Conservation (phyloP, 805 yeast species). For the Hemisphaericaspora nanyangensis region DNA sequence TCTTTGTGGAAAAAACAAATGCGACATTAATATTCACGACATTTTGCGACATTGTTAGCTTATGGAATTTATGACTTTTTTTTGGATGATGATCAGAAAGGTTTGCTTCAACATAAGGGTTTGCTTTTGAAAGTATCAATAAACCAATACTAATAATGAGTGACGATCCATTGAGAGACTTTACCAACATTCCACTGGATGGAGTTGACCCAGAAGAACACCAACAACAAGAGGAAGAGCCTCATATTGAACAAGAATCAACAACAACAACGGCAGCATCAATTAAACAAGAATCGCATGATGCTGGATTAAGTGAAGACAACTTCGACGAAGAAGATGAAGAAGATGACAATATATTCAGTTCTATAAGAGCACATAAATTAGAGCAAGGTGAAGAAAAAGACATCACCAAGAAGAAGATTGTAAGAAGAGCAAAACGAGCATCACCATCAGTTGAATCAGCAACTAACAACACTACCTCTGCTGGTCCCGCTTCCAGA, state of each 20-base stretch:
- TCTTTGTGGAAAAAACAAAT: neutral
- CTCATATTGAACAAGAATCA: slow-evolving; percentile 5
- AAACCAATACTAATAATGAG: slow-evolving; percentile 4
- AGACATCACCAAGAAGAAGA: slow-evolving; percentile 23
- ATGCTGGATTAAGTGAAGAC: neutral
- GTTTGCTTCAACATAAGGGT: no score
- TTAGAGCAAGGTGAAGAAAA: slow-evolving; percentile 8
- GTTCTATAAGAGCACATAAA: slow-evolving; percentile 21
- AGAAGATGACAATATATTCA: slow-evolving; percentile 22
- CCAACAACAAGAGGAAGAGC: slow-evolving; percentile 11
- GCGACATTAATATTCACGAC: no score
- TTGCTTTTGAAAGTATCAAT: no score
- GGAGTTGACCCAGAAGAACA: slow-evolving; percentile 8
- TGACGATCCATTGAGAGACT: slow-evolving; percentile 9
- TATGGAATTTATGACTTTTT: no score
- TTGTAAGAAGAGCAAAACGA: slow-evolving; percentile 17
- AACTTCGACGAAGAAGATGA: slow-evolving; percentile 9
- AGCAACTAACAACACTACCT: no score
- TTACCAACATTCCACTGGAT: slow-evolving; percentile 8
- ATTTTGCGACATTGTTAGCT: no score
- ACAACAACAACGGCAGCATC: neutral
- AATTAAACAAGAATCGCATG: neutral
- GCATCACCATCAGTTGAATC: neutral
- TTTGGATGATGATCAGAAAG: no score
- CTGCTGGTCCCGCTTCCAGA: neutral